A percentile compares a stretch with the other conserved stretches of the same genome.
Conservation (phyloP, 2,329 filamentous ascomycete genomes). For the Aspergillus fumigatiaffinis region DNA sequence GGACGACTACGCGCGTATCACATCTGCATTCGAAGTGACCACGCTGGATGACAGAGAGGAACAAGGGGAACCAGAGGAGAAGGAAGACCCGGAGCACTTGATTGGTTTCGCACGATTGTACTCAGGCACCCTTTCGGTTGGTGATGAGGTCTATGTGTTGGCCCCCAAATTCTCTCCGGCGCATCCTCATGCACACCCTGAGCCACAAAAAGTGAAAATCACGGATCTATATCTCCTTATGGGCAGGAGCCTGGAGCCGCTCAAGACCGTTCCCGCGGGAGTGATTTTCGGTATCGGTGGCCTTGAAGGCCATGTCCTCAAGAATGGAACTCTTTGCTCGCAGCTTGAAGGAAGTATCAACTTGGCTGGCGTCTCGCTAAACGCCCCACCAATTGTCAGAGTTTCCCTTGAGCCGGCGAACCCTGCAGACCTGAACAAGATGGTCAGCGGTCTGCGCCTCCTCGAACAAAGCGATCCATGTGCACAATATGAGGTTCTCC, state of each 20-base stretch:
- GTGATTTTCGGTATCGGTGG: conserved; percentile 94
- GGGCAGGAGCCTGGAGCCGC: conserved; percentile 80
- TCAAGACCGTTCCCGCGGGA: conserved; percentile 82
- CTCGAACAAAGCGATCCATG: conserved; percentile 94
- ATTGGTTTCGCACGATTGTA: conserved; percentile 94
- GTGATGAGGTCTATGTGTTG: conserved; percentile 85
- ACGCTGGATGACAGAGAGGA: conserved; percentile 53
- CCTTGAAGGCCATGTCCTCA: conserved; percentile 87
- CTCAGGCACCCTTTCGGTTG: conserved; percentile 83
- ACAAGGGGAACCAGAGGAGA: conserved; percentile 50
- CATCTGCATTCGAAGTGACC: conserved; percentile 58
- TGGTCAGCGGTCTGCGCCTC: conserved; percentile 82
- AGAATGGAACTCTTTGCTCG: conserved; percentile 90
- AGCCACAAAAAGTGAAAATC: conserved; percentile 77
- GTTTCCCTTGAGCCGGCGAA: conserved; percentile 93
- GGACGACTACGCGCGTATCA: conserved; percentile 54
- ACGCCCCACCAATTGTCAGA: conserved; percentile 85
- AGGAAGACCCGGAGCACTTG: conserved; percentile 75
- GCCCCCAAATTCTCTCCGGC: conserved; percentile 90
- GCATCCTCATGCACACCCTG: conserved; percentile 65
- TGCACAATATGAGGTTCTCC: conserved; percentile 89
- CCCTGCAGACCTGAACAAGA: conserved; percentile 85
- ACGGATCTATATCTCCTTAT: conserved; percentile 92
- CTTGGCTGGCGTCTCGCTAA: conserved; percentile 77
- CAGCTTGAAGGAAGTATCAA: conserved; percentile 83